A percentile compares a stretch with the other conserved stretches of the same genome.
Evolutionary conservation across 495 filamentous ascomycete species (phyloP).

Genomic region (Penicillium manginii): DNA sequence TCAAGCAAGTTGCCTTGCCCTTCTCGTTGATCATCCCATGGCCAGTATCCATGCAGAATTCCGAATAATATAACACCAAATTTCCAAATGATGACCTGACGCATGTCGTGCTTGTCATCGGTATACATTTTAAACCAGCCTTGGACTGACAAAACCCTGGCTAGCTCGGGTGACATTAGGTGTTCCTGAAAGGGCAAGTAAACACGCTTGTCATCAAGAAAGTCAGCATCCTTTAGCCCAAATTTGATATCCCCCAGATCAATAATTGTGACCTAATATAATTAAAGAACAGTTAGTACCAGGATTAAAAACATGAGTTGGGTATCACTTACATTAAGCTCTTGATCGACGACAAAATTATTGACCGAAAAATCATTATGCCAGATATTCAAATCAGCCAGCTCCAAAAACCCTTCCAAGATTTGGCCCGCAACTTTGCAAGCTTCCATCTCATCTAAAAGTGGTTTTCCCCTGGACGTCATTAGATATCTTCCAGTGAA

Average conservation of each 20-base stretch:
- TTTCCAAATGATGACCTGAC: conserved; percentile 24
- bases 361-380: conserved; percentile 29
- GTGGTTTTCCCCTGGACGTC: conserved; percentile 9
- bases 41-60: conserved; percentile 30
- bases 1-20: conserved; percentile 1
- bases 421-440: conserved; percentile 34
- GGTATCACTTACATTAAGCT: conserved; percentile 26
- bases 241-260: conserved; percentile 25
- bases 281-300: neutral
- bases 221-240: conserved; percentile 17
- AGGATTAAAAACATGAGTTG: neutral
- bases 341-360: conserved; percentile 30
- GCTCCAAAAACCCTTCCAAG: conserved; percentile 23
- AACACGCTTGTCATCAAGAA: neutral
- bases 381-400: conserved; percentile 30
- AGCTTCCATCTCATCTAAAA: conserved; percentile 24
- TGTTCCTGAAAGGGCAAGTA: conserved; percentile 28
- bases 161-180: conserved; percentile 27
- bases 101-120: conserved; percentile 13
- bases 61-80: conserved; percentile 26
- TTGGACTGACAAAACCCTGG: conserved; percentile 6
- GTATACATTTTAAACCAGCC: neutral
- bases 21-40: conserved; percentile 26
- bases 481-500: conserved; percentile 25
- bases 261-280: conserved; percentile 16